A percentile compares a stretch with the other conserved stretches of the same genome.
These are phyloP conservation scores for Isatis lusitanica DNA, from an alignment of 441 rosid genomes.

Conservation along the genomic window DNA sequence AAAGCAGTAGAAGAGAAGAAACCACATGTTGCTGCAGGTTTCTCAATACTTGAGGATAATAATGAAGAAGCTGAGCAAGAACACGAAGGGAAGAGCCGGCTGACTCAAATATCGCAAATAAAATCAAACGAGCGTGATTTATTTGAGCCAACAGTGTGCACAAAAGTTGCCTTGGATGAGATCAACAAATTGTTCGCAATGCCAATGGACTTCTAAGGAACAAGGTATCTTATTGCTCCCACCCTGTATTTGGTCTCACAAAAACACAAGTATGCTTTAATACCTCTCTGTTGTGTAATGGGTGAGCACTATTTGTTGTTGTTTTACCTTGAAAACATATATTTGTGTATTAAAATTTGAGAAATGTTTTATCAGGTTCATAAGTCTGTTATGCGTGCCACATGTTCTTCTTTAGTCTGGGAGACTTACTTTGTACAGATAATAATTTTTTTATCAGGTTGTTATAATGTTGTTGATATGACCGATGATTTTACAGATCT, in stretches of 20 bases:
- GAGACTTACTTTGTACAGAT: too few relatives aligned
- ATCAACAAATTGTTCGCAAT: constrained; percentile 78
- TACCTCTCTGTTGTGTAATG: constrained; percentile 19
- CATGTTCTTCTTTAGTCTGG: too few relatives aligned
- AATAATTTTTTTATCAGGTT: background rate
- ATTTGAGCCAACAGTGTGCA: constrained; percentile 77
- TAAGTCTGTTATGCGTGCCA: too few relatives aligned
- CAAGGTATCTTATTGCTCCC: background rate
- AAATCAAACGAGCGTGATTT: constrained; percentile 47
- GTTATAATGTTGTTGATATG: background rate
- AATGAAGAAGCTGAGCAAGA: constrained; percentile 42
- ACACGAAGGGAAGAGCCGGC: constrained; percentile 29
- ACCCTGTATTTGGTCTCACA: background rate
- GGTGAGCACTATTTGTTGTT: background rate
- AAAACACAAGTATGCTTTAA: background rate
- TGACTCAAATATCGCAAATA: constrained; percentile 36
- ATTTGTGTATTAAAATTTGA: constrained; percentile 7
- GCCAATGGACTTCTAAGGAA: constrained; percentile 65
- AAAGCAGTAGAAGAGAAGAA: constrained; percentile 40
- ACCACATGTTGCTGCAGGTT: constrained; percentile 47
- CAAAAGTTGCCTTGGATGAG: constrained; percentile 87
- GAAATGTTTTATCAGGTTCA: background rate
- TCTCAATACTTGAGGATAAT: constrained; percentile 80
- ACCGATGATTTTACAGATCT: constrained; percentile 2
- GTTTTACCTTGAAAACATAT: constrained; percentile 1